Percentiles rank a stretch among this genome's conserved stretches.
phyloP scores from a whole-genome alignment of 2,329 filamentous ascomycete genomes.

The Zasmidium citrigriseum region DNA sequence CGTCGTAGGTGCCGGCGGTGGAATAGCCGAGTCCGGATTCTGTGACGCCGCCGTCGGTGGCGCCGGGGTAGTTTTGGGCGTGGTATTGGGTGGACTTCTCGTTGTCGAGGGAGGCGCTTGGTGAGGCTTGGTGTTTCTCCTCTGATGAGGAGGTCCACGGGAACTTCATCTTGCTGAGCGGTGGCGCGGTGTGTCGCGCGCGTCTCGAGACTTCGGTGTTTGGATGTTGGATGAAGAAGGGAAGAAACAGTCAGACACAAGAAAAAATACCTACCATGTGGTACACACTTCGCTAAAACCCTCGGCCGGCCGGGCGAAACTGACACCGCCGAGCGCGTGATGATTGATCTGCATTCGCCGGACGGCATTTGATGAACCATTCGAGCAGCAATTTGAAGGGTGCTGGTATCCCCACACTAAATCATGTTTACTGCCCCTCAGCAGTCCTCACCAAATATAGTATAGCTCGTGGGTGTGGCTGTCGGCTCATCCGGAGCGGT shows the following conservation, averaged over 20 bases:
- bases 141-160: background rate
- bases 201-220: background rate
- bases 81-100: slow-evolving; percentile 1
- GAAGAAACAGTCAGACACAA: background rate
- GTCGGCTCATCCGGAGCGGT: background rate
- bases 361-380: background rate
- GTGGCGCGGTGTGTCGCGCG: background rate
- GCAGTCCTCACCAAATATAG: background rate
- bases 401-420: background rate
- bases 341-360: background rate
- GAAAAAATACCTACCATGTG: background rate
- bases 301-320: background rate
- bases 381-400: background rate
- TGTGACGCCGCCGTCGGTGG: slow-evolving; percentile 7
- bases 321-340: background rate
- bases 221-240: background rate
- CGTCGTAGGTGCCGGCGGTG: slow-evolving; percentile 32
- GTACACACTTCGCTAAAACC: background rate
- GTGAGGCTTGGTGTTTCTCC: slow-evolving; percentile 1
- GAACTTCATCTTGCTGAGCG: slow-evolving; percentile 1
- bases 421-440: background rate
- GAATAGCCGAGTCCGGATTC: slow-evolving; percentile 8
- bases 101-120: slow-evolving; percentile 6
- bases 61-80: slow-evolving; percentile 19
- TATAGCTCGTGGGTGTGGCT: background rate